A percentile compares a stretch with the other conserved stretches of the same genome.
Evolutionary conservation across 2,329 filamentous ascomycete species (phyloP).

Genomic region (Stagonosporopsis tanaceti): DNA sequence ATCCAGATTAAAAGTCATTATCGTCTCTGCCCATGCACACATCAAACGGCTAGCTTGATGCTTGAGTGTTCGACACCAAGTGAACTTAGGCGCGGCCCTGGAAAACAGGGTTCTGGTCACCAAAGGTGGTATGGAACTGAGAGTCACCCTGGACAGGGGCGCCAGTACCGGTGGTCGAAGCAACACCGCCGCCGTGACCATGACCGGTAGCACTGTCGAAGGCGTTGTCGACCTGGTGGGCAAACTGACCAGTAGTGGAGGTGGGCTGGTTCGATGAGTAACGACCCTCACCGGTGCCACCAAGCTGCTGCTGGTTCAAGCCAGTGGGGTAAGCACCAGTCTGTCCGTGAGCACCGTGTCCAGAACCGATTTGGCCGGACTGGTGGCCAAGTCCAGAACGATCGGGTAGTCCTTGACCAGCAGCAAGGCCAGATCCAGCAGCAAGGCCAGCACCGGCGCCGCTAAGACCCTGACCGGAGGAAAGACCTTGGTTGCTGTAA

Average conservation of each 20-base stretch:
- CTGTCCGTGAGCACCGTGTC: conserved; percentile 1
- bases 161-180: conserved; percentile 24
- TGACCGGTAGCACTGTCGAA: conserved; percentile 41
- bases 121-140: conserved; percentile 51
- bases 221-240: conserved; percentile 56
- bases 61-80: conserved; percentile 16
- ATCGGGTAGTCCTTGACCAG: conserved; percentile 11
- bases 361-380: conserved; percentile 21
- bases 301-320: conserved; percentile 21
- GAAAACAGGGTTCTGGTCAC: conserved; percentile 55
- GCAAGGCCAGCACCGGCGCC: conserved; percentile 12
- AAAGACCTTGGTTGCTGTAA: conserved; percentile 10
- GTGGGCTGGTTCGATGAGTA: conserved; percentile 21
- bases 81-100: conserved; percentile 44
- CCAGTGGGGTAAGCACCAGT: conserved; percentile 20
- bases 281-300: conserved; percentile 13
- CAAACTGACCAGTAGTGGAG: conserved; percentile 43
- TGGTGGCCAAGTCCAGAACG: conserved; percentile 21
- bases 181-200: conserved; percentile 21
- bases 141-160: conserved; percentile 18
- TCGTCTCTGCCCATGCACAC: conserved; percentile 19
- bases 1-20: conserved; percentile 39
- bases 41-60: conserved; percentile 14
- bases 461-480: conserved; percentile 5
- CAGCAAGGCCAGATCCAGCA: conserved; percentile 12